A percentile compares a stretch with the other conserved stretches of the same genome.
phyloP scores from a whole-genome alignment of 495 filamentous ascomycete species.

The Xanthoparmelia taractica region DNA sequence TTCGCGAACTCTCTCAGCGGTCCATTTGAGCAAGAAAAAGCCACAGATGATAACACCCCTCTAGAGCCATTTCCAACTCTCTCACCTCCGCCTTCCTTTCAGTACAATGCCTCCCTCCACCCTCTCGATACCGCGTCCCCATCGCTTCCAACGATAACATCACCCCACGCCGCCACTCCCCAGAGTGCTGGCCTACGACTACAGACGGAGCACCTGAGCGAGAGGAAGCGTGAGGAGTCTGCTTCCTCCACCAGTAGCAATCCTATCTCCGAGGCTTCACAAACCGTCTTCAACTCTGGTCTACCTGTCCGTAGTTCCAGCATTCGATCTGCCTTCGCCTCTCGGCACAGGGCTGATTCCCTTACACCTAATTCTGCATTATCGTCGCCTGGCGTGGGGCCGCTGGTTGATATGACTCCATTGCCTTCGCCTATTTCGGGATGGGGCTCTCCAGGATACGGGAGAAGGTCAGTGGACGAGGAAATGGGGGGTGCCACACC shows the following conservation, averaged over 20 bases:
- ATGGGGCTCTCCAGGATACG: slow-evolving; percentile 63
- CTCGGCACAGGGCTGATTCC: slow-evolving; percentile 43
- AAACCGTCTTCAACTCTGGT: slow-evolving; percentile 40
- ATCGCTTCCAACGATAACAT: slow-evolving; percentile 20
- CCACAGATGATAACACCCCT: not conserved
- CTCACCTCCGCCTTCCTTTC: slow-evolving; percentile 14
- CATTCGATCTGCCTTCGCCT: slow-evolving; percentile 38
- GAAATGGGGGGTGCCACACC: slow-evolving; percentile 29
- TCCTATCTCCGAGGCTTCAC: slow-evolving; percentile 32
- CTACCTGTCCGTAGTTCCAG: slow-evolving; percentile 44
- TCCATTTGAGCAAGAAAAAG: slow-evolving; percentile 5
- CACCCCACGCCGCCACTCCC: slow-evolving; percentile 22
- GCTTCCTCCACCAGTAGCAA: slow-evolving; percentile 10
- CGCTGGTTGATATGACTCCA: slow-evolving; percentile 85
- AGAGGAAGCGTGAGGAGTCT: slow-evolving; percentile 24
- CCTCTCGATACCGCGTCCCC: slow-evolving; percentile 18
- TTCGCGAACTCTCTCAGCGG: not conserved
- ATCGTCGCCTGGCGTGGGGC: slow-evolving; percentile 66
- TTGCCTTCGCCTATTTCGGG: slow-evolving; percentile 79
- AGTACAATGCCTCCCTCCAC: slow-evolving; percentile 25
- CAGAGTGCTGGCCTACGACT: slow-evolving; percentile 31
- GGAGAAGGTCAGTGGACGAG: slow-evolving; percentile 51
- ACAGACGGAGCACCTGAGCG: slow-evolving; percentile 31
- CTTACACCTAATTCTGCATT: slow-evolving; percentile 53
- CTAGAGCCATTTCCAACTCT: slow-evolving; percentile 2